Conservation (phyloP, 345 rosid genomes). For the Moricandia moricandioides region DNA sequence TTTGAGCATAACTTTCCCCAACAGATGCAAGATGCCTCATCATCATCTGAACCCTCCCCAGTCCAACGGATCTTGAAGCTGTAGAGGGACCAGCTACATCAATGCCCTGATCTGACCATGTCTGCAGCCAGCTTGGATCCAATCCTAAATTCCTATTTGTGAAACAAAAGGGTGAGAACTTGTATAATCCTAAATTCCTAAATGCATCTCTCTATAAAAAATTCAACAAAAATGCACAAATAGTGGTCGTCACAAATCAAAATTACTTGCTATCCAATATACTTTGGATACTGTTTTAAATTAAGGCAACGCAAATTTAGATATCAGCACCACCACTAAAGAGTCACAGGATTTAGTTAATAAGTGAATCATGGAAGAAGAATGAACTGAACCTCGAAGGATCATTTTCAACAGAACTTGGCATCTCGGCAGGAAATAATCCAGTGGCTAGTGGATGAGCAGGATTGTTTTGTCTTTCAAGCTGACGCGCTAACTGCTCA, state of each 20-base stretch:
- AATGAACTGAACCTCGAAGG: constrained; percentile 70
- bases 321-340: neutral
- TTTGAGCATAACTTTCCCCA: constrained; percentile 88
- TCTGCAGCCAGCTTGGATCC: constrained; percentile 73
- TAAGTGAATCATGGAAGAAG: neutral
- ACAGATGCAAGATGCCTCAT: constrained; percentile 99
- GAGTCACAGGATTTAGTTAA: neutral
- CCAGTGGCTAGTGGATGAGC: constrained; percentile 59
- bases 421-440: constrained; percentile 63
- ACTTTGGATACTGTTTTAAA: too few species aligned
- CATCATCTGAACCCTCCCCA: constrained; percentile 95
- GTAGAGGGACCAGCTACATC: constrained; percentile 96
- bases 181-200: neutral
- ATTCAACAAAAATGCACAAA: too few species aligned
- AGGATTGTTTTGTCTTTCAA: constrained; percentile 55
- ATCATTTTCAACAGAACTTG: constrained; percentile 56
- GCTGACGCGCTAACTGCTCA: constrained; percentile 83
- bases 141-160: constrained; percentile 66
- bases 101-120: constrained; percentile 71
- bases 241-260: too few species aligned
- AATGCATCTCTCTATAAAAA: too few species aligned
- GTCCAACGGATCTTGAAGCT: constrained; percentile 68
- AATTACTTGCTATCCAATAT: too few species aligned
- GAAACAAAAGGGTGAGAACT: constrained; percentile 17
- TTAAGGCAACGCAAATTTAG: too few species aligned